Percentiles rank a stretch among this genome's conserved stretches.
phyloP scores from a whole-genome alignment of 352 stramenopile genomes.

The Pythium folliculosum region DNA sequence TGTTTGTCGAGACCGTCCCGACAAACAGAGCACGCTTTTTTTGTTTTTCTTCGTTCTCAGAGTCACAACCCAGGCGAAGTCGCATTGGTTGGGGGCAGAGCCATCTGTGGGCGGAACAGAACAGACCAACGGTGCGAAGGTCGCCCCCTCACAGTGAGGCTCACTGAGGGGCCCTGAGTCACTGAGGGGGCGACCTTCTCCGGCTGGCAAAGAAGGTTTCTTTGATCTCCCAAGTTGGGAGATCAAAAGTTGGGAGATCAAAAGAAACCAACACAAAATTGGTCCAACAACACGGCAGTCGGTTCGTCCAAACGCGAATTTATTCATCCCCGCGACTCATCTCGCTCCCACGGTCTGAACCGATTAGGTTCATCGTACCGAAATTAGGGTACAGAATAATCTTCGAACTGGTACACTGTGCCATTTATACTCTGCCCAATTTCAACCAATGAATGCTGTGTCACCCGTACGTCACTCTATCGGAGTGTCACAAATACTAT shows the following conservation, averaged over 20 bases:
- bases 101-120: neutral
- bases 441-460: neutral
- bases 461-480: neutral
- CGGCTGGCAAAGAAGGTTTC: too few species aligned
- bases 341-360: constrained; percentile 9
- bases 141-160: too few species aligned
- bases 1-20: too few species aligned
- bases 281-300: neutral
- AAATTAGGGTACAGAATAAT: neutral
- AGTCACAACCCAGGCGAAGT: neutral
- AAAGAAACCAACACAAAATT: too few species aligned
- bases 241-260: too few species aligned
- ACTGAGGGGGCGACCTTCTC: too few species aligned
- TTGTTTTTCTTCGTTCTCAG: neutral
- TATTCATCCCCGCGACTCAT: neutral
- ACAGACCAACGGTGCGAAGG: too few species aligned
- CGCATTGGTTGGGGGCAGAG: too few species aligned
- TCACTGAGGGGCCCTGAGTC: too few species aligned
- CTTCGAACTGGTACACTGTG: neutral
- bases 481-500: neutral
- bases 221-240: too few species aligned
- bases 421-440: neutral
- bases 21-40: too few species aligned
- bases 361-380: constrained; percentile 7
- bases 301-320: neutral